Percentiles rank a stretch among this genome's conserved stretches.
Evolutionary conservation across 1,284 basidiomycete genomes (phyloP).

Genomic region (Kwoniella shivajii): DNA sequence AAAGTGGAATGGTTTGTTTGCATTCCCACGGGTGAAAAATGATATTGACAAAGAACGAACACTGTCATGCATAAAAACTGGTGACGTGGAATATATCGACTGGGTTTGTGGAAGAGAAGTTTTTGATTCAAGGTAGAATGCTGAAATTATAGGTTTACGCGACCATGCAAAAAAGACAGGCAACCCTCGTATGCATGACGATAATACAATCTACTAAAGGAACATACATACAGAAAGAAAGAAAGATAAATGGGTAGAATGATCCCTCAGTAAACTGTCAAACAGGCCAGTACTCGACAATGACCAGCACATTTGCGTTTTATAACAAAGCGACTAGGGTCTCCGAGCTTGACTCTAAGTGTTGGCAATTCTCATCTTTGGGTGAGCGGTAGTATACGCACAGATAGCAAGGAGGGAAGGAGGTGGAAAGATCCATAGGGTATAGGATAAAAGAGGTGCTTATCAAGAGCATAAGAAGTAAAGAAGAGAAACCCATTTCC

Average conservation of each 20-base stretch:
- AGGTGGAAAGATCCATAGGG: neutral
- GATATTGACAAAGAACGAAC: neutral
- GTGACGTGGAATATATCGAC: slow-evolving; percentile 10
- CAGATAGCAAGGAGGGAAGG: neutral
- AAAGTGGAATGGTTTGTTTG: neutral
- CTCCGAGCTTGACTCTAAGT: slow-evolving; percentile 55
- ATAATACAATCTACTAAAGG: too few species aligned
- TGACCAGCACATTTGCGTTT: slow-evolving; percentile 32
- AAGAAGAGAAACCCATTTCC: slow-evolving; percentile 1
- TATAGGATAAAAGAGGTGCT: neutral
- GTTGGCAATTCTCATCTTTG: slow-evolving; percentile 53
- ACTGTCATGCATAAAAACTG: neutral
- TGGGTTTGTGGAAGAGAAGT: too few species aligned
- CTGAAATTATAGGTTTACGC: too few species aligned
- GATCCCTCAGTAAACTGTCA: slow-evolving; percentile 46
- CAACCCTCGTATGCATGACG: too few species aligned
- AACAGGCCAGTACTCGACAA: slow-evolving; percentile 48
- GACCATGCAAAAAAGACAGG: too few species aligned
- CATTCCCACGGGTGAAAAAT: slow-evolving; percentile 23
- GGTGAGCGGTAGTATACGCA: slow-evolving; percentile 6
- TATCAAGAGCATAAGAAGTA: slow-evolving; percentile 2
- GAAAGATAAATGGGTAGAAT: neutral
- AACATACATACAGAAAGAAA: neutral
- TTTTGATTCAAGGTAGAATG: too few species aligned
- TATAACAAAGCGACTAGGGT: slow-evolving; percentile 34